phyloP scores from a whole-genome alignment of 352 stramenopile species.

The Globisporangium canariense region DNA sequence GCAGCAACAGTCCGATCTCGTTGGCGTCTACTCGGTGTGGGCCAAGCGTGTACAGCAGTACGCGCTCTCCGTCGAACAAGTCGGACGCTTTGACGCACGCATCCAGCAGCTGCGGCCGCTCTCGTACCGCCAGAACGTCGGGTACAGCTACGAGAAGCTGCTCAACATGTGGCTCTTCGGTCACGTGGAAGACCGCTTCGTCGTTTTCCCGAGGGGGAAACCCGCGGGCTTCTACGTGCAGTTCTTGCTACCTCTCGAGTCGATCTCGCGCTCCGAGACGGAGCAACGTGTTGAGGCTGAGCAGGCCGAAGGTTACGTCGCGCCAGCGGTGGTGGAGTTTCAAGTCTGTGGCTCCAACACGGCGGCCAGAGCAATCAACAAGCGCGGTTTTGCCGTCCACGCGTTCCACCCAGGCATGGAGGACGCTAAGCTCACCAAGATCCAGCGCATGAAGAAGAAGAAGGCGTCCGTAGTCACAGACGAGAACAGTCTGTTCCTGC shows the following conservation, averaged over 20 bases:
- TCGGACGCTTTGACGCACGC: slow-evolving; percentile 21
- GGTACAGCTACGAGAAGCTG: slow-evolving; percentile 21
- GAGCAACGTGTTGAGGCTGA: slow-evolving; percentile 16
- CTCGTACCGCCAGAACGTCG: slow-evolving; percentile 2
- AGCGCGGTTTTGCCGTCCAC: slow-evolving; percentile 50
- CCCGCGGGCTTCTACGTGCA: slow-evolving; percentile 53
- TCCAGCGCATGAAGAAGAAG: slow-evolving; percentile 43
- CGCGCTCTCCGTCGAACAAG: slow-evolving; percentile 16
- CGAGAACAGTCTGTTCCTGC: slow-evolving; percentile 38
- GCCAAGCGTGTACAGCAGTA: slow-evolving; percentile 14
- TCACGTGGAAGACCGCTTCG: slow-evolving; percentile 38
- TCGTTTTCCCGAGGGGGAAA: slow-evolving; percentile 50
- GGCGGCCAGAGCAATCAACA: slow-evolving; percentile 14
- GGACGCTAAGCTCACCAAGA: slow-evolving; percentile 28
- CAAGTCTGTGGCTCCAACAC: slow-evolving; percentile 38
- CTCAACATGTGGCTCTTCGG: slow-evolving; percentile 35
- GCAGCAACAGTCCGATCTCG: neutral
- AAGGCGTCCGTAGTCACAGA: slow-evolving; percentile 31
- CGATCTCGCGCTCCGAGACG: slow-evolving; percentile 3
- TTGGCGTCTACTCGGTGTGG: slow-evolving; percentile 10
- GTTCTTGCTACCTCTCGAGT: slow-evolving; percentile 38
- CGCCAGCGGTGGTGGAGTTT: slow-evolving; percentile 39
- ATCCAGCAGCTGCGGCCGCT: slow-evolving; percentile 12
- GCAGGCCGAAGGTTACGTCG: neutral
- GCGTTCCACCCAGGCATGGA: slow-evolving; percentile 49